Percentiles rank a stretch among this genome's conserved stretches.
phyloP scores from a whole-genome alignment of 2,329 filamentous ascomycete genomes.

The Aspergillus melleus region DNA sequence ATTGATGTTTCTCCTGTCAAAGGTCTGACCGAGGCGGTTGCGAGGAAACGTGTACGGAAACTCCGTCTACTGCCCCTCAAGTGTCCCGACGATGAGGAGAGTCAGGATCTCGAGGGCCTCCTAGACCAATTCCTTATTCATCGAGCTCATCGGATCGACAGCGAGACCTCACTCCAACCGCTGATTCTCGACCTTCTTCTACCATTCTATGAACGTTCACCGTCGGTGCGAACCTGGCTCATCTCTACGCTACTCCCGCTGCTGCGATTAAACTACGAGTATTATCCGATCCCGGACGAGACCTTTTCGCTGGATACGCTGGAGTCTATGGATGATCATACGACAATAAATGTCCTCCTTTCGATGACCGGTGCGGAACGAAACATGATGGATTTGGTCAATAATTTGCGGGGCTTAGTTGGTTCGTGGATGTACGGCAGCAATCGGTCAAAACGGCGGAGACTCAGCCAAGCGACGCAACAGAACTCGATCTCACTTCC shows the following conservation, averaged over 20 bases:
- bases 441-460: conserved; percentile 55
- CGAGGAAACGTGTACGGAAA: conserved; percentile 53
- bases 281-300: conserved; percentile 54
- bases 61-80: conserved; percentile 53
- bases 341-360: conserved; percentile 56
- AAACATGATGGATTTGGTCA: conserved; percentile 43
- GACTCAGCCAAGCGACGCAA: conserved; percentile 37
- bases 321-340: conserved; percentile 51
- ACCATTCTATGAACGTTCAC: conserved; percentile 57
- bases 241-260: conserved; percentile 61
- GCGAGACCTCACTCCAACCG: conserved; percentile 58
- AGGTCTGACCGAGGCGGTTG: conserved; percentile 50
- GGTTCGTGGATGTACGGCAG: conserved; percentile 65
- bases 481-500: conserved; percentile 30
- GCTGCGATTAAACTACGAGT: conserved; percentile 62
- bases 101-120: conserved; percentile 47
- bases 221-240: conserved; percentile 58
- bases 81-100: conserved; percentile 45
- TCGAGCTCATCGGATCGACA: conserved; percentile 60
- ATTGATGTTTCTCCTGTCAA: conserved; percentile 51
- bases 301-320: conserved; percentile 52
- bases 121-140: conserved; percentile 61
- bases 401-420: conserved; percentile 59
- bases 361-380: conserved; percentile 40
- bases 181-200: conserved; percentile 57